Evolutionary conservation across 1,284 basidiomycete species (phyloP), one percentile per base, ranked within the genome.

Genomic region (Cystobasidium slooffiae): DNA sequence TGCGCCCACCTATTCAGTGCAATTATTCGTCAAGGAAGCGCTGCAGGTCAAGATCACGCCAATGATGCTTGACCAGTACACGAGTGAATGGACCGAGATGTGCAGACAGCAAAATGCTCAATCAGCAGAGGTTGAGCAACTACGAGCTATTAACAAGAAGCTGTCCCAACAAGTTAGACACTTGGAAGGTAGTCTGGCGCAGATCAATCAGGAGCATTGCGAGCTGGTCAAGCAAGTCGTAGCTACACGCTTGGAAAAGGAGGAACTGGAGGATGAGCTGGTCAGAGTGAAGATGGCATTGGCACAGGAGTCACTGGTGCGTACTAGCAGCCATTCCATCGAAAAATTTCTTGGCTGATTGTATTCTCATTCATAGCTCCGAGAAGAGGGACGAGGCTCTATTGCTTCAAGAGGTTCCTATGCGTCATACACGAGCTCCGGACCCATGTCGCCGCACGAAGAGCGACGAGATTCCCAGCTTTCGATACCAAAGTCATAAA

Each of bases 251-350:
- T 84, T 97, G 46, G 88, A 89, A 75, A 91, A 91, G 79, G 94
- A 97, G 81, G 93, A 96, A 80, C 85, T 93, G 75, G 94, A 97
- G 82, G 87, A 88, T 70, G 92, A 97, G 81, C 87, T 97, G 10
- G 93, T 97, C 46, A 88, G 90, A 61, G 97, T 94, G 83, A 97
- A 96, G 82, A 84, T 94, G 49, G 67, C 68, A 4, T 66, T 76
- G 31, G 75, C 75, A 10, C 69, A 72, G 39, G 69, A 72, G 47
- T 72, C 69, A 6, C 41, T 72, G 61, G 69, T 72, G 24, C 51
- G 61, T 62, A 12, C 16, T 20, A 47, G 14, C 3, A 8, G 1
- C 6, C 20, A 6, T 7, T 46, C 39, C 10, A 24, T 55, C 1
- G 3, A 39, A 43, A 5, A 2, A 3, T 44, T 22, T 41, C 2